Evolutionary conservation across 352 stramenopile genomes (phyloP).

Genomic region (Globisporangium rhizosaccharum): DNA sequence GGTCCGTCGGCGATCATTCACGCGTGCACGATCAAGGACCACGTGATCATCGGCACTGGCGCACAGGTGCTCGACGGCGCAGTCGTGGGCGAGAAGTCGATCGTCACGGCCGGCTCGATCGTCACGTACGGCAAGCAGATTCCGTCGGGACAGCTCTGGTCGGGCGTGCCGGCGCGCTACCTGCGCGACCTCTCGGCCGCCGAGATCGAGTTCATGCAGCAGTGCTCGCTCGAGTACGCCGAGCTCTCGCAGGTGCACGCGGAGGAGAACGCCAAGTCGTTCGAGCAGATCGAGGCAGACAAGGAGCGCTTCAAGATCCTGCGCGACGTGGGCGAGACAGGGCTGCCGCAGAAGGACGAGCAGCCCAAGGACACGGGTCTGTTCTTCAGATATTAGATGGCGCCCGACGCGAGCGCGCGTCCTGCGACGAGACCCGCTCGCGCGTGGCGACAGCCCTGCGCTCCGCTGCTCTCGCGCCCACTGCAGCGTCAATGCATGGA

Average conservation of each 20-base stretch:
- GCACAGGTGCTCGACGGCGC: conserved; percentile 88
- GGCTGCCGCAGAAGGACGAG: conserved; percentile 62
- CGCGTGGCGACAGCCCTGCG: neutral
- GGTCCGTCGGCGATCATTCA: conserved; percentile 86
- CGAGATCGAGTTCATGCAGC: conserved; percentile 87
- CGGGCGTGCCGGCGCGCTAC: conserved; percentile 74
- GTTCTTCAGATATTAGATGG: conserved; percentile 88
- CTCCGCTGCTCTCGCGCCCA: no score
- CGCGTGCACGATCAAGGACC: conserved; percentile 89
- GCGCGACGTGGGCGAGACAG: conserved; percentile 73
- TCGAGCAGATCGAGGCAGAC: conserved; percentile 78
- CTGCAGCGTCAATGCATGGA: no score
- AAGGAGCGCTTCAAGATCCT: conserved; percentile 73
- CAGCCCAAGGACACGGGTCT: conserved; percentile 75
- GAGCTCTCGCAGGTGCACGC: conserved; percentile 75
- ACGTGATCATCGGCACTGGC: conserved; percentile 90
- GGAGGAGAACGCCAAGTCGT: conserved; percentile 74
- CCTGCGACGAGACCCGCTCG: neutral
- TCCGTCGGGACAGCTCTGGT: conserved; percentile 88
- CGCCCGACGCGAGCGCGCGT: neutral
- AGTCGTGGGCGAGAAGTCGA: conserved; percentile 83
- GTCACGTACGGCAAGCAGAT: conserved; percentile 84
- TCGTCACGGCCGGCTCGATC: conserved; percentile 88
- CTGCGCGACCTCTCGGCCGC: conserved; percentile 81
- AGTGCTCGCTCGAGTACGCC: conserved; percentile 83